A percentile compares a stretch with the other conserved stretches of the same genome.
Evolutionary conservation across 306 rosid genomes (phyloP).

Genomic region (Abrus pulchellus): DNA sequence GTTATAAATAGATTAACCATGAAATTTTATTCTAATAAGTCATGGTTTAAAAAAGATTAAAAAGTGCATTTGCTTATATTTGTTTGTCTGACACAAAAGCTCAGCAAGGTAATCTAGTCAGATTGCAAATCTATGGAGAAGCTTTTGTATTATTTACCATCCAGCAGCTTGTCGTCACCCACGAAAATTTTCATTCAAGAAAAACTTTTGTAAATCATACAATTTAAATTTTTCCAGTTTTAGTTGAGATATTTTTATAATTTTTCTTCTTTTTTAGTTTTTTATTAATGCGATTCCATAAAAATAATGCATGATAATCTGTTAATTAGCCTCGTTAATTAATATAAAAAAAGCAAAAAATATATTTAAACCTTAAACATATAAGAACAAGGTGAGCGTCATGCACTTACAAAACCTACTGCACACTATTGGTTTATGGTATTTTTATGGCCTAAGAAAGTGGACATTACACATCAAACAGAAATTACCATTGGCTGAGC

Average conservation of each 20-base stretch:
- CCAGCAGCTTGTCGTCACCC: neutral
- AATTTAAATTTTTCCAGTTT: no score
- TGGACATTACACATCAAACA: constrained; percentile 50
- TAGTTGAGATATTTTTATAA: no score
- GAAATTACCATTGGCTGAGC: constrained; percentile 12
- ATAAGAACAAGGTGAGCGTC: neutral
- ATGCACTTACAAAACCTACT: constrained; percentile 9
- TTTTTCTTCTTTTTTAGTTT: no score
- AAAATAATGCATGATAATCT: no score
- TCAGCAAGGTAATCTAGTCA: neutral
- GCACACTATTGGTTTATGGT: constrained; percentile 12
- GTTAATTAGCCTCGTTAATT: no score
- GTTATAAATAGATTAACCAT: neutral
- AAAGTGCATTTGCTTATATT: neutral
- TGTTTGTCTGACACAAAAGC: neutral
- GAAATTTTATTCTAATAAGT: neutral
- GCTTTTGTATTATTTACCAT: neutral
- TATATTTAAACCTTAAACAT: no score
- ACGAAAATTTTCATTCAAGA: neutral
- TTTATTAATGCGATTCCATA: no score
- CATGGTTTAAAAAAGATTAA: neutral
- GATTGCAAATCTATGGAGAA: neutral
- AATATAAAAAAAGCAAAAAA: no score
- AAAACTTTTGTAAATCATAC: no score
- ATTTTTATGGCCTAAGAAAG: constrained; percentile 43